Evolutionary conservation across 1,139 yeast genomes (phyloP).

Genomic region (Candida anutae): DNA sequence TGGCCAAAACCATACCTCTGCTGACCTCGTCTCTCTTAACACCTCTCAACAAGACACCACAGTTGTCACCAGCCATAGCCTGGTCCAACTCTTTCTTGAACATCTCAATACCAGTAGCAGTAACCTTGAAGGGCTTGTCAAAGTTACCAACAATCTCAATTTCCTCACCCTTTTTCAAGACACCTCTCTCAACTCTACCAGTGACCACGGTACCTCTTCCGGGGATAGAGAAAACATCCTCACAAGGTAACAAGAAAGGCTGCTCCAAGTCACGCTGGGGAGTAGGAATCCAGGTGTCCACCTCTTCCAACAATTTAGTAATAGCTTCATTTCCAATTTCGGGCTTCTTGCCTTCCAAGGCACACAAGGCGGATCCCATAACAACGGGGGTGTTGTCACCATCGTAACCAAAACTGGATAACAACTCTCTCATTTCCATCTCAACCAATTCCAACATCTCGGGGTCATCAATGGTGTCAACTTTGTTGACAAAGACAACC

Average conservation of each 20-base stretch:
- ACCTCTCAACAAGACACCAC: slow-evolving; percentile 97
- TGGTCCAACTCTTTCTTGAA: slow-evolving; percentile 96
- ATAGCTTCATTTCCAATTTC: slow-evolving; percentile 91
- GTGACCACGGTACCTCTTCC: slow-evolving; percentile 99
- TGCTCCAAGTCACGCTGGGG: slow-evolving; percentile 94
- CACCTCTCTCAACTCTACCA: slow-evolving; percentile 98
- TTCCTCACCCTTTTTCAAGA: slow-evolving; percentile 96
- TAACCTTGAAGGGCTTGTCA: slow-evolving; percentile 82
- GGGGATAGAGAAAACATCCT: slow-evolving; percentile 94
- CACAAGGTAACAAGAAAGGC: slow-evolving; percentile 96
- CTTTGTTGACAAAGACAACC: slow-evolving; percentile 96
- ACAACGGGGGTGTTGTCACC: slow-evolving; percentile 97
- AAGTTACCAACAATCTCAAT: slow-evolving; percentile 92
- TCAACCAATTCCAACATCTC: slow-evolving; percentile 99
- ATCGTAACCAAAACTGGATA: slow-evolving; percentile 86
- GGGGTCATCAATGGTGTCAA: slow-evolving; percentile 95
- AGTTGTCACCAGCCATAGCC: slow-evolving; percentile 99
- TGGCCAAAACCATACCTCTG: slow-evolving; percentile 97
- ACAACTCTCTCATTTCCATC: slow-evolving; percentile 99
- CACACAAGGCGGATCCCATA: slow-evolving; percentile 98
- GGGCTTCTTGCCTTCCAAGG: slow-evolving; percentile 79
- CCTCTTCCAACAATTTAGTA: slow-evolving; percentile 77
- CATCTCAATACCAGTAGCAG: slow-evolving; percentile 98
- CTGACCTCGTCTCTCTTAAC: slow-evolving; percentile 93
- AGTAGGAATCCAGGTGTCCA: slow-evolving; percentile 92